Conservation (phyloP, 2,329 filamentous ascomycete species). For the Alternaria brassicicola region DNA sequence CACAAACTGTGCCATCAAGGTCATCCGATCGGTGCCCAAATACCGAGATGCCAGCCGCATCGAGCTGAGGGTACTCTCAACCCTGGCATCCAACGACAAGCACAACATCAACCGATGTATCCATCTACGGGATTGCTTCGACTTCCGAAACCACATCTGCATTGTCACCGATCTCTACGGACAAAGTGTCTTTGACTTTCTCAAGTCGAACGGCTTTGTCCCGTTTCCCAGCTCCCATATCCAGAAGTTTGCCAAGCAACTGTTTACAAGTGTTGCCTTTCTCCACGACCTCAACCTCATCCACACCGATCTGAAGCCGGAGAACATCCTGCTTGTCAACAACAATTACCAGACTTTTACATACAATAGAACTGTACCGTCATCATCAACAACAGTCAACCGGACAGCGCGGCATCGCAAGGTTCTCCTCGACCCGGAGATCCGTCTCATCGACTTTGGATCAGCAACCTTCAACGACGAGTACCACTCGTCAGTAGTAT, state of each 20-base stretch:
- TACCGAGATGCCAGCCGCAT: conserved; percentile 96
- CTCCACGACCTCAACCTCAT: conserved; percentile 97
- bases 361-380: conserved; percentile 70
- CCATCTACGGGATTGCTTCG: conserved; percentile 94
- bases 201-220: conserved; percentile 93
- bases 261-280: conserved; percentile 98
- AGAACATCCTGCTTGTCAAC: conserved; percentile 70
- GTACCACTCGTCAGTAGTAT: conserved; percentile 71
- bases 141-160: conserved; percentile 96
- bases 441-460: conserved; percentile 71
- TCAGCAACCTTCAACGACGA: conserved; percentile 72
- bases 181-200: conserved; percentile 97
- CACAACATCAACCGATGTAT: conserved; percentile 96
- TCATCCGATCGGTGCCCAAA: conserved; percentile 97
- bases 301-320: conserved; percentile 78
- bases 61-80: conserved; percentile 89
- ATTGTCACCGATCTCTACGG: conserved; percentile 78
- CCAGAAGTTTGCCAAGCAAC: conserved; percentile 91
- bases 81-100: conserved; percentile 87
- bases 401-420: conserved; percentile 66
- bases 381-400: conserved; percentile 64
- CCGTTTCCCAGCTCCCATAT: conserved; percentile 99
- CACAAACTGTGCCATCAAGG: conserved; percentile 91
- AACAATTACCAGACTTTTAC: conserved; percentile 71
- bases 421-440: conserved; percentile 69